Evolutionary conservation across 805 yeast genomes (phyloP).

Genomic region (Wickerhamiella bombiphila): DNA sequence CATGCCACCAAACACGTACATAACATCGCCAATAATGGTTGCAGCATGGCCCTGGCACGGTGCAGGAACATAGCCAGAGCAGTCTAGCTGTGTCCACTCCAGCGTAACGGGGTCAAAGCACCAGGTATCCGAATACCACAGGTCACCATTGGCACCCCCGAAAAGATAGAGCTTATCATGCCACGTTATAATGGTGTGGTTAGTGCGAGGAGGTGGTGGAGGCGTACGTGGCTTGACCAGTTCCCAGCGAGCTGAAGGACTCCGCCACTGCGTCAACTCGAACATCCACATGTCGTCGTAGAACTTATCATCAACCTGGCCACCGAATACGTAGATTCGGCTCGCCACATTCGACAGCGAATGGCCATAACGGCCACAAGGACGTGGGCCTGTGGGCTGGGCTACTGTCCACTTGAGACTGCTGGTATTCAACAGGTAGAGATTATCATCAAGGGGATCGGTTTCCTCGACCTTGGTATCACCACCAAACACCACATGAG

Average conservation of each 20-base stretch:
- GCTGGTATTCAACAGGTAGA: conserved; percentile 72
- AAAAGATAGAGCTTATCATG: conserved; percentile 69
- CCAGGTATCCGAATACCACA: conserved; percentile 64
- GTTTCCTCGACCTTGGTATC: conserved; percentile 62
- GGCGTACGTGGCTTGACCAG: conserved; percentile 39
- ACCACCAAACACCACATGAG: conserved; percentile 91
- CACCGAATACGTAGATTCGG: conserved; percentile 75
- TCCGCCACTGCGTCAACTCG: conserved; percentile 74
- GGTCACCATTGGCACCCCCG: conserved; percentile 78
- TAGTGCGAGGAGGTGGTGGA: conserved; percentile 50
- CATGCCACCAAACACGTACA: conserved; percentile 86
- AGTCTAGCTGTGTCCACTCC: conserved; percentile 56
- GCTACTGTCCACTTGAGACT: conserved; percentile 71
- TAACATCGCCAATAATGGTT: conserved; percentile 56
- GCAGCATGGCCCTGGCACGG: conserved; percentile 90
- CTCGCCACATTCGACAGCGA: conserved; percentile 59
- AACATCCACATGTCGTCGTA: conserved; percentile 77
- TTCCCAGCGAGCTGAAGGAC: conserved; percentile 77
- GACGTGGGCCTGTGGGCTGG: conserved; percentile 57
- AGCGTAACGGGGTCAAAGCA: conserved; percentile 54
- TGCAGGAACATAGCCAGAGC: conserved; percentile 64
- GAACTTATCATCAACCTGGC: conserved; percentile 72
- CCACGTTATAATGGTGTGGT: conserved; percentile 76
- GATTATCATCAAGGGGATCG: conserved; percentile 73
- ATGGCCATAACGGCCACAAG: conserved; percentile 91